These are phyloP conservation scores for Botrytis paeoniae DNA, from an alignment of 2,329 filamentous ascomycete genomes.

Conservation along the genomic window DNA sequence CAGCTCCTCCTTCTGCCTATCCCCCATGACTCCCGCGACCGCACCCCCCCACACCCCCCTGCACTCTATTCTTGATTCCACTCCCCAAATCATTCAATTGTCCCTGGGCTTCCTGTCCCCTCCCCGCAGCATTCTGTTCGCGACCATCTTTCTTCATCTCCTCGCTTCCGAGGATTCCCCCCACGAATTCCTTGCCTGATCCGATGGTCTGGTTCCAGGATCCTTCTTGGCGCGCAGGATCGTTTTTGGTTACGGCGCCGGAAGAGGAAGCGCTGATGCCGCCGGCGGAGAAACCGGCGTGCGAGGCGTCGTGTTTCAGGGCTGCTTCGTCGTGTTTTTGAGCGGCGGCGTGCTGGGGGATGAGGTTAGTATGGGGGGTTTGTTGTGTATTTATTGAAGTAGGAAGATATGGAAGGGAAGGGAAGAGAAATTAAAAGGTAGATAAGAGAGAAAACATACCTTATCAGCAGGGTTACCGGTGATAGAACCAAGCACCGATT, in stretches of 20 bases:
- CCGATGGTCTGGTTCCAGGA: slow-evolving; percentile 89
- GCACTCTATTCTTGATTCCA: slow-evolving; percentile 64
- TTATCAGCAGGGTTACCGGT: slow-evolving; percentile 67
- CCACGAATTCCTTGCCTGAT: slow-evolving; percentile 76
- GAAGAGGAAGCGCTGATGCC: slow-evolving; percentile 66
- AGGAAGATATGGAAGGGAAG: background rate
- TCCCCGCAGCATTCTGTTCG: slow-evolving; percentile 75
- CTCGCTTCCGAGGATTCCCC: slow-evolving; percentile 72
- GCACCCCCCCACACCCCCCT: slow-evolving; percentile 70
- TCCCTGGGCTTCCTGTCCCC: slow-evolving; percentile 77
- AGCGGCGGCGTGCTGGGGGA: slow-evolving; percentile 30
- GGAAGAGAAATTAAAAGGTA: background rate
- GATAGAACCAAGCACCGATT: slow-evolving; percentile 67
- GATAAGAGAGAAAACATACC: slow-evolving; percentile 45
- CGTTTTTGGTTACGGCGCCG: slow-evolving; percentile 68
- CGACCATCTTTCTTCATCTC: slow-evolving; percentile 71
- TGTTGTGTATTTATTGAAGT: too few relatives aligned
- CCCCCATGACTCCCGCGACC: slow-evolving; percentile 69
- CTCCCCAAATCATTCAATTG: slow-evolving; percentile 72
- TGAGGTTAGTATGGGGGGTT: slow-evolving; percentile 11
- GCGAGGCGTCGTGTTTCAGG: slow-evolving; percentile 68
- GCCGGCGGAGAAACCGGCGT: slow-evolving; percentile 71
- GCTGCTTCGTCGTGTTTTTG: slow-evolving; percentile 63
- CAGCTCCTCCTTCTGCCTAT: slow-evolving; percentile 60
- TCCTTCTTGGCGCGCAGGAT: slow-evolving; percentile 68